Evolutionary conservation across 768 basidiomycete species (phyloP), one percentile per base, ranked within the genome.

Genomic region (Cystobasidium onofrii): DNA sequence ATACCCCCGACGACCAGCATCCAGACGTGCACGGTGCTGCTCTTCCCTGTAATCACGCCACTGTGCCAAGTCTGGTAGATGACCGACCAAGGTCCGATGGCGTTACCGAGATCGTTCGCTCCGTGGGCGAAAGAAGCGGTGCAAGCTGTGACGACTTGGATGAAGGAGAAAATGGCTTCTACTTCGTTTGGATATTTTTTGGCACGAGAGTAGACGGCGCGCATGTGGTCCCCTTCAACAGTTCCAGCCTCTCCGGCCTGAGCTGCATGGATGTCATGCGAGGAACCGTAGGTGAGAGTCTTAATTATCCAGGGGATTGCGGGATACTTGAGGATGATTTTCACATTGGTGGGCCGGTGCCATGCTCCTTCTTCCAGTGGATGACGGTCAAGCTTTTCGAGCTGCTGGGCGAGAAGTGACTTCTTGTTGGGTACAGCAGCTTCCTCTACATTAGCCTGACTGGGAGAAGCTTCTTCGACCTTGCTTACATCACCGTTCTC

Each of bases 61-160:
- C 79, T 76, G 0, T 54, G 60, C 84, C 84, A 84, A 41, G 80
- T 80, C 25, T 77, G 73, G 69, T 76, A 82, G 76, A 83, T 83
- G 67, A 81, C 82, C 33, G 82, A 79, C 75, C 75, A 82, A 17
- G 82, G 81, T 46, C 81, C 80, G 66, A 81, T 76, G 41, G 81
- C 80, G 75, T 82, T 82, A 44, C 79, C 77, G 52, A 82, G 75
- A 69, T 83, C 83, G 80, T 83, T 83, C 75, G 83, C 78, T n/a
- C 83, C 83, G 77, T 84, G 83, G 1, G 83, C 83, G 76, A 84
- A 83, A 1, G 82, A 83, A 43, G 80, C 80, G n/a, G 81, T 83
- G 75, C 82, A 83, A 13, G 83, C 83, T 3, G 83, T 84, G 62
- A 83, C 65, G 67, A 78, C 77, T 72, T 84, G 83, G 29, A 84